Percentiles rank a stretch among this genome's conserved stretches.
phyloP scores from a whole-genome alignment of 2,329 filamentous ascomycete species.

The Nigrograna mackinnonii region DNA sequence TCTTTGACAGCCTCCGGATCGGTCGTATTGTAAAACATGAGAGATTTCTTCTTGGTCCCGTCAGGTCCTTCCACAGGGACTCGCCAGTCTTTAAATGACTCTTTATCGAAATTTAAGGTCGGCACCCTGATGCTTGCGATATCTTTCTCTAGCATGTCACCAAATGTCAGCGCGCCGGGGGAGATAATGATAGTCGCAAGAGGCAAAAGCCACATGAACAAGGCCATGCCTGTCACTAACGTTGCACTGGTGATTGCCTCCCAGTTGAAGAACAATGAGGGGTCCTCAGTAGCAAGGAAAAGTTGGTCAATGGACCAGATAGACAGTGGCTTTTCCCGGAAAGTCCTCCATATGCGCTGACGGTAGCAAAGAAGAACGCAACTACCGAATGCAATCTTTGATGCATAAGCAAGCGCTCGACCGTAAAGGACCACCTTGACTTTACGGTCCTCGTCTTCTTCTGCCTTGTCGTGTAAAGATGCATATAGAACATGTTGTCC shows the following conservation, averaged over 20 bases:
- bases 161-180: slow-evolving; percentile 42
- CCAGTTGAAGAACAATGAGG: slow-evolving; percentile 35
- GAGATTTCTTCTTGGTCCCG: slow-evolving; percentile 25
- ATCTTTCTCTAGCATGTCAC: slow-evolving; percentile 21
- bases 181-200: slow-evolving; percentile 43
- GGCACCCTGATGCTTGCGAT: slow-evolving; percentile 20
- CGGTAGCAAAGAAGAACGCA: slow-evolving; percentile 34
- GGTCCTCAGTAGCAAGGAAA: slow-evolving; percentile 38
- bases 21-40: slow-evolving; percentile 41
- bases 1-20: slow-evolving; percentile 15
- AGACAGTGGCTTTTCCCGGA: slow-evolving; percentile 32
- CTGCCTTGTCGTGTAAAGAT: slow-evolving; percentile 27
- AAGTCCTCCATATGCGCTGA: slow-evolving; percentile 40
- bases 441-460: slow-evolving; percentile 30
- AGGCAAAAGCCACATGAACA: slow-evolving; percentile 39
- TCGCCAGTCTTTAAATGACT: slow-evolving; percentile 37
- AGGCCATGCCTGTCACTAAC: slow-evolving; percentile 25
- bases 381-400: slow-evolving; percentile 38
- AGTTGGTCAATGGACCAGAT: slow-evolving; percentile 39
- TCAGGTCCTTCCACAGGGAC: slow-evolving; percentile 25
- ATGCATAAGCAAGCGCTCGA: slow-evolving; percentile 37
- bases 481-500: slow-evolving; percentile 37
- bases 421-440: slow-evolving; percentile 37
- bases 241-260: slow-evolving; percentile 33
- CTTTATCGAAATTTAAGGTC: slow-evolving; percentile 29